These are phyloP conservation scores for Penicillium sp. DNA, from an alignment of 2,329 filamentous ascomycete genomes.

Conservation along the genomic window DNA sequence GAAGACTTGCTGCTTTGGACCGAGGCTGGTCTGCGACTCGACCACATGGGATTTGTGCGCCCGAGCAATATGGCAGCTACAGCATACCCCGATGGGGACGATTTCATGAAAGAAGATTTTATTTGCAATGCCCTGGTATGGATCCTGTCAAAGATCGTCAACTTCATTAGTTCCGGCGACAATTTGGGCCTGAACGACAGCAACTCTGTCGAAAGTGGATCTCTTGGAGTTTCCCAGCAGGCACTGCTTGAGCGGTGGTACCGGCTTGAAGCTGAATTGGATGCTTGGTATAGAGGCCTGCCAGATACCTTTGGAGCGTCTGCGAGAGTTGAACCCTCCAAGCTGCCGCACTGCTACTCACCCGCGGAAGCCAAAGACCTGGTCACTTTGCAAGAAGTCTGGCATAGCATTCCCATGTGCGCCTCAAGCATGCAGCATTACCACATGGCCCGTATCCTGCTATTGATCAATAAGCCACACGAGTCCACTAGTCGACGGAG, in stretches of 20 bases:
- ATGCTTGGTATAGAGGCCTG: conserved; percentile 60
- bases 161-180: conserved; percentile 62
- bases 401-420: conserved; percentile 67
- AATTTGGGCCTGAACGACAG: conserved; percentile 40
- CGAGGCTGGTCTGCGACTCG: conserved; percentile 61
- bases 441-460: conserved; percentile 45
- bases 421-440: conserved; percentile 59
- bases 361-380: conserved; percentile 34
- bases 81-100: conserved; percentile 37
- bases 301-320: conserved; percentile 61
- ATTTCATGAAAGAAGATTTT: conserved; percentile 61
- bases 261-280: conserved; percentile 56
- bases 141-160: conserved; percentile 66
- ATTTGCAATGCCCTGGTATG: conserved; percentile 65
- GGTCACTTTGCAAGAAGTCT: conserved; percentile 56
- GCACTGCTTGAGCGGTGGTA: conserved; percentile 51
- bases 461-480: conserved; percentile 46
- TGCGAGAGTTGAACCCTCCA: conserved; percentile 48
- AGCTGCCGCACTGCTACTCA: conserved; percentile 20
- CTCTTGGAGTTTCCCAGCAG: conserved; percentile 39
- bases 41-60: conserved; percentile 53
- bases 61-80: conserved; percentile 40
- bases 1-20: conserved; percentile 65
- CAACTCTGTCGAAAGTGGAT: conserved; percentile 25
- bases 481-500: conserved; percentile 49